phyloP scores from a whole-genome alignment of 495 filamentous ascomycete genomes.

The Penicillium cinerascens region DNA sequence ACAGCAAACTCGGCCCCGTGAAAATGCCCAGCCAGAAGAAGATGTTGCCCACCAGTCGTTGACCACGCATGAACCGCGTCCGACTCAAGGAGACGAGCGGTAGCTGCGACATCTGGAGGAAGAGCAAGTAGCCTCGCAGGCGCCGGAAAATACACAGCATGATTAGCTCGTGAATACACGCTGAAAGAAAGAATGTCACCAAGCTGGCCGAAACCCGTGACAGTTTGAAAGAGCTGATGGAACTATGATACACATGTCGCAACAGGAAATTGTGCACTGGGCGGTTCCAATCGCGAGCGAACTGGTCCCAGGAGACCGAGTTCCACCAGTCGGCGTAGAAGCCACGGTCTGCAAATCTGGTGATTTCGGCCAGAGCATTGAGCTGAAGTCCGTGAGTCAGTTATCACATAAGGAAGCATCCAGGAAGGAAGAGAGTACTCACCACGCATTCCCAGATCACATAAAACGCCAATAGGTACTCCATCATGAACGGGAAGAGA shows the following conservation, averaged over 20 bases:
- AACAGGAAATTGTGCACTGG: slow-evolving; percentile 69
- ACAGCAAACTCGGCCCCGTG: slow-evolving; percentile 66
- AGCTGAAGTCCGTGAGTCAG: slow-evolving; percentile 30
- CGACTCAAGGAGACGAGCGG: slow-evolving; percentile 60
- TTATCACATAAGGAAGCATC: not conserved
- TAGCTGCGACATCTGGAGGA: slow-evolving; percentile 57
- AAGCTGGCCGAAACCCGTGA: slow-evolving; percentile 67
- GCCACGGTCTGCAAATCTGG: slow-evolving; percentile 68
- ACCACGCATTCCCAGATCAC: slow-evolving; percentile 75
- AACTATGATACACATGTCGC: slow-evolving; percentile 71
- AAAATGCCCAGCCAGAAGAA: slow-evolving; percentile 74
- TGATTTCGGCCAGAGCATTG: slow-evolving; percentile 71
- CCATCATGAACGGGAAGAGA: slow-evolving; percentile 72
- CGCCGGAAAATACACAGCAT: slow-evolving; percentile 79
- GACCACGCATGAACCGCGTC: slow-evolving; percentile 57
- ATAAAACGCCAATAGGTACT: slow-evolving; percentile 61
- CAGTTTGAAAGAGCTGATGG: slow-evolving; percentile 65
- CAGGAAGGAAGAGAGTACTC: slow-evolving; percentile 1
- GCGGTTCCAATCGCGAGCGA: slow-evolving; percentile 73
- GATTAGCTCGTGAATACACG: slow-evolving; percentile 68
- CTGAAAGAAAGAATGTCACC: slow-evolving; percentile 67
- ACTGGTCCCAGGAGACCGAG: slow-evolving; percentile 47
- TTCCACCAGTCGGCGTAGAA: slow-evolving; percentile 79
- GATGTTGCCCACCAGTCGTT: slow-evolving; percentile 61
- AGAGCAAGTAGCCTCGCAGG: slow-evolving; percentile 66